phyloP scores from a whole-genome alignment of 2,329 filamentous ascomycete genomes.

The Fusarium acutatum region DNA sequence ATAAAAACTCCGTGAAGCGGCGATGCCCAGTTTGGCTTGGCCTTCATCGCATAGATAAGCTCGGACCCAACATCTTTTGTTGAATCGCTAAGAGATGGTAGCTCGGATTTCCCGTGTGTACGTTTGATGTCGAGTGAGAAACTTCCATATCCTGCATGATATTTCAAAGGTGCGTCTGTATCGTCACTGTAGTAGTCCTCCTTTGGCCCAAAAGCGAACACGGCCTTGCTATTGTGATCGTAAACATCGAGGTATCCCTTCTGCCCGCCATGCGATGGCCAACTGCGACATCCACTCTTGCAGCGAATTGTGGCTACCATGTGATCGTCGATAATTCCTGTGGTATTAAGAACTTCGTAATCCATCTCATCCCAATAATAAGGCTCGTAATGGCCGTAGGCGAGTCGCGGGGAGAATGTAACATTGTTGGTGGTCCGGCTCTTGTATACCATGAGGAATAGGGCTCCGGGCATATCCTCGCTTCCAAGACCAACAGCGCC shows the following conservation, averaged over 20 bases:
- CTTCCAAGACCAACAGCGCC: constrained; percentile 64
- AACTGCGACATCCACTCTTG: constrained; percentile 59
- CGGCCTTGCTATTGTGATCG: constrained; percentile 57
- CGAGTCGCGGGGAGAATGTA: constrained; percentile 64
- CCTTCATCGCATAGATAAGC: constrained; percentile 43
- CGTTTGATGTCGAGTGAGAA: constrained; percentile 65
- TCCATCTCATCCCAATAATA: constrained; percentile 54
- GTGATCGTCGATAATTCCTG: constrained; percentile 55
- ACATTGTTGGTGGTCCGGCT: constrained; percentile 57
- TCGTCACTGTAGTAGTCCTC: constrained; percentile 54
- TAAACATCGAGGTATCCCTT: constrained; percentile 59
- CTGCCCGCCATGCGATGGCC: constrained; percentile 47
- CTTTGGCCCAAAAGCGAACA: constrained; percentile 65
- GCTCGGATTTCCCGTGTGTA: constrained; percentile 58
- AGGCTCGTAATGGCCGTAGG: constrained; percentile 62
- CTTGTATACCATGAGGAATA: constrained; percentile 65
- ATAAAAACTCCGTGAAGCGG: constrained; percentile 61
- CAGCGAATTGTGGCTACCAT: constrained; percentile 63
- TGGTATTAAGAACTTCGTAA: constrained; percentile 56
- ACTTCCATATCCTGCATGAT: constrained; percentile 61
- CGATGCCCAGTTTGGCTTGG: constrained; percentile 50
- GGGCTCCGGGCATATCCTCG: constrained; percentile 59
- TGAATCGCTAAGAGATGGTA: constrained; percentile 47
- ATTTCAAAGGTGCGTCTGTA: constrained; percentile 55
- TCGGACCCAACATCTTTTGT: constrained; percentile 49